phyloP scores from a whole-genome alignment of 2,329 filamentous ascomycete genomes.

The Cercospora berteroae region DNA sequence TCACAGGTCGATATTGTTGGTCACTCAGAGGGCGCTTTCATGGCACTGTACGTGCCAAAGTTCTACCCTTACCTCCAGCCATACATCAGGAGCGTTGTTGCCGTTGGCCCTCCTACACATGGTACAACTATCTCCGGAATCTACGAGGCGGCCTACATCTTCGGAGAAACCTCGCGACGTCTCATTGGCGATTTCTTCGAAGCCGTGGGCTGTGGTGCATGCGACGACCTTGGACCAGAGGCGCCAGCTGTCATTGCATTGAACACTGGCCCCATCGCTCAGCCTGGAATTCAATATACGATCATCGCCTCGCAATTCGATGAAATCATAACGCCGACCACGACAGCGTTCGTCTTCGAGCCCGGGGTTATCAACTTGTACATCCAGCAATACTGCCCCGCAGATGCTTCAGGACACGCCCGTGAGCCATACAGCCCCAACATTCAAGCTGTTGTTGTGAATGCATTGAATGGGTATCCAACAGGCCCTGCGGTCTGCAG shows the following conservation, averaged over 20 bases:
- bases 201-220: constrained; percentile 9
- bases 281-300: constrained; percentile 18
- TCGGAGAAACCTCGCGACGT: constrained; percentile 7
- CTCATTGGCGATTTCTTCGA: constrained; percentile 8
- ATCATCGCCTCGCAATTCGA: constrained; percentile 18
- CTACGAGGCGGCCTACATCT: constrained; percentile 11
- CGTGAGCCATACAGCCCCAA: constrained; percentile 12
- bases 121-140: constrained; percentile 8
- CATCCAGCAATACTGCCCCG: constrained; percentile 21
- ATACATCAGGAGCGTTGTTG: constrained; percentile 6
- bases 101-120: constrained; percentile 12
- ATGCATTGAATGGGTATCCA: constrained; percentile 4
- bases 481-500: not conserved
- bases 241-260: constrained; percentile 14
- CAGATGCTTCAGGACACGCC: constrained; percentile 15
- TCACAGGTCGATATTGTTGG: constrained; percentile 13
- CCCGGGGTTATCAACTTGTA: constrained; percentile 16
- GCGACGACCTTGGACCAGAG: constrained; percentile 13
- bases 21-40: constrained; percentile 14
- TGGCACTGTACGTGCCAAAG: constrained; percentile 14
- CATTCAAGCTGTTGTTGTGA: constrained; percentile 12
- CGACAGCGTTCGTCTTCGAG: constrained; percentile 19
- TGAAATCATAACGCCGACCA: constrained; percentile 18
- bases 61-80: constrained; percentile 9
- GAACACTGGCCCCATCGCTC: constrained; percentile 17